A percentile compares a stretch with the other conserved stretches of the same genome.
Evolutionary conservation across 2,329 filamentous ascomycete genomes (phyloP).

Genomic region (Zasmidium cellare): DNA sequence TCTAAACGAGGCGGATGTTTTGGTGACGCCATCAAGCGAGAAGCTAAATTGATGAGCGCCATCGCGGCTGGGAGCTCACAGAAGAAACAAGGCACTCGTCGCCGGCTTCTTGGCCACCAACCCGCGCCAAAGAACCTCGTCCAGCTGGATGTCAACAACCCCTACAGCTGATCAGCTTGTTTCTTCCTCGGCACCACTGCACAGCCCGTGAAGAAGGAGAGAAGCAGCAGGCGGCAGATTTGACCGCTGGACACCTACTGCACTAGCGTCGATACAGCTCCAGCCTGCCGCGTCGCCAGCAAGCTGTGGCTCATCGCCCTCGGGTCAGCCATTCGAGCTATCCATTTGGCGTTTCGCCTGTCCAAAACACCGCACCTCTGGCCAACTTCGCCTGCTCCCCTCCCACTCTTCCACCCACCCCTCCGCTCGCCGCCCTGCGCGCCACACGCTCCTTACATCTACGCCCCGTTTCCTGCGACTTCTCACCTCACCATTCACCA

Average conservation of each 20-base stretch:
- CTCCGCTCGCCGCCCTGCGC: not conserved
- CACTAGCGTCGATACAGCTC: not conserved
- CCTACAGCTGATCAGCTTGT: too few species aligned
- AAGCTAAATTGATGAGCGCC: not conserved
- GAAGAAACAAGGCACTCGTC: not conserved
- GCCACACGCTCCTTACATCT: too few species aligned
- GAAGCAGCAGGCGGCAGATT: not conserved
- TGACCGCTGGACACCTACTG: not conserved
- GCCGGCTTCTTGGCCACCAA: not conserved
- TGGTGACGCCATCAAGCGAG: not conserved
- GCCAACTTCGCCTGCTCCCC: not conserved
- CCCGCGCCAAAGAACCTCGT: not conserved
- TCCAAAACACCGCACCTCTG: too few species aligned
- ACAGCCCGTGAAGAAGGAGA: too few species aligned
- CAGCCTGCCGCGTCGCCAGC: not conserved
- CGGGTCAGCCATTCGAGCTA: too few species aligned
- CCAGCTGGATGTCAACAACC: too few species aligned
- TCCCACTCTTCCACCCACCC: not conserved
- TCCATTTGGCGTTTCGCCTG: too few species aligned
- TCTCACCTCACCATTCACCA: not conserved
- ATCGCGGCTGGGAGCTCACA: not conserved
- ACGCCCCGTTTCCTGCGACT: too few species aligned
- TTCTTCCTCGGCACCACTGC: too few species aligned
- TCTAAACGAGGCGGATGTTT: not conserved
- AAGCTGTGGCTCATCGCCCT: not conserved